Conservation (phyloP, 2,329 filamentous ascomycete species). For the Aspergillus udagawae region DNA sequence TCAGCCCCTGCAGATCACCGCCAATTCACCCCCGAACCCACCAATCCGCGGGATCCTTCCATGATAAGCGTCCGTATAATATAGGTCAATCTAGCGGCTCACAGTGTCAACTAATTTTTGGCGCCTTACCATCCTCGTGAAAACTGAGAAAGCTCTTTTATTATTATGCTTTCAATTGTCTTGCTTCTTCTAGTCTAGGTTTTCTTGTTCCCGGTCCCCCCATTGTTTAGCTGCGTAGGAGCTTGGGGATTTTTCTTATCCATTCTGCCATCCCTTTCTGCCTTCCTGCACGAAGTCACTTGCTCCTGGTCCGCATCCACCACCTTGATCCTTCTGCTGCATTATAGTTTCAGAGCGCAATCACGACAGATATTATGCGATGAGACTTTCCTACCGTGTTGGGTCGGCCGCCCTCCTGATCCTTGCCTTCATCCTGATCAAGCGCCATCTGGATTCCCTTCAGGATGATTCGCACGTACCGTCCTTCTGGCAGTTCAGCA, state of each 20-base stretch:
- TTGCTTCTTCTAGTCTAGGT: neutral
- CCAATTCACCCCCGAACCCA: neutral
- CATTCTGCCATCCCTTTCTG: neutral
- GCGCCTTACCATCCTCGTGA: neutral
- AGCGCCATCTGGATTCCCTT: constrained; percentile 19
- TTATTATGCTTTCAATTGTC: neutral
- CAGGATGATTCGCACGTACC: constrained; percentile 16
- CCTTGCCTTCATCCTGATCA: constrained; percentile 25
- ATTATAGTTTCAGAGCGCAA: neutral
- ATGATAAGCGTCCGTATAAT: constrained; percentile 4
- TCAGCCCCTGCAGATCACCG: neutral
- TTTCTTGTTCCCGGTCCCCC: neutral
- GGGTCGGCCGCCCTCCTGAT: constrained; percentile 28
- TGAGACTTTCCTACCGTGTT: constrained; percentile 25
- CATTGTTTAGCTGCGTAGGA: neutral
- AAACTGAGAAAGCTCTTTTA: neutral
- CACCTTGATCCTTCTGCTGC: constrained; percentile 2
- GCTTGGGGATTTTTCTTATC: neutral
- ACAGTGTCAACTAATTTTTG: neutral
- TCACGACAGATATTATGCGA: constrained; percentile 17
- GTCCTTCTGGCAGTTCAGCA: constrained; percentile 26
- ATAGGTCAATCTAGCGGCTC: neutral
- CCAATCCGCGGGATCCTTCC: constrained; percentile 3
- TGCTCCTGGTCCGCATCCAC: constrained; percentile 6
- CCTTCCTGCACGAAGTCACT: neutral